Evolutionary conservation across 768 basidiomycete species (phyloP), one percentile per base, ranked within the genome.

Genomic region (Trametes maxima): DNA sequence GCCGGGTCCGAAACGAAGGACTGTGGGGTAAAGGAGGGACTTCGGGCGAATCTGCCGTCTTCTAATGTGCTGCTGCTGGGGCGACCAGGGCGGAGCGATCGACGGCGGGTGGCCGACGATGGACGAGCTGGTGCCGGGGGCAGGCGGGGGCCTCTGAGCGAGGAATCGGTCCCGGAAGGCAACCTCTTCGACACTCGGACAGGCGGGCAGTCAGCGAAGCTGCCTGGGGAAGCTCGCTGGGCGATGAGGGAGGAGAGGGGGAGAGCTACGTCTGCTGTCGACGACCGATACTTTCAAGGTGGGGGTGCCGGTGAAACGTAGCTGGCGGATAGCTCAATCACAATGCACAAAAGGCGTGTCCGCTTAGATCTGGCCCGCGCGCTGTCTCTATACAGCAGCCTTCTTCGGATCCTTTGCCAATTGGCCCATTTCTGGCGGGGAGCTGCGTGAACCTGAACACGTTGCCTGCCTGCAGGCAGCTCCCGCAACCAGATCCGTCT

Each of bases 391-490:
- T 69, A 65, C 67, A 66, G 60, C 54, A 66, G 59, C 56, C 57
- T 60, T 61, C 60, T 53, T 65, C 57, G 57, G 57, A 57, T 56
- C 62, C 65, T 63, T 53, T 67, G 59, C 67, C 58, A 60, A 72
- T 72, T 70, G 71, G 71, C 63, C 60, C 55, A 59, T 61, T 65
- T 67, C 67, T 65, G 59, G 54, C 59, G 63, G 53, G 37, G 62
- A 63, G 61, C 43, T 63, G 59, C 65, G 54, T 51, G 65, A 62
- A 60, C 66, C 63, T 62, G 65, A 63, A 67, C 71, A 72, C 71
- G 71, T 69, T 69, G 61, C 59, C 65, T 68, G 71, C 71, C 71
- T 72, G 71, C 71, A 72, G 71, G 71, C 71, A 69, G 54, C 53
- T 51, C 33, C 53, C 65, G 40, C 60, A 21, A 42, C 58, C 64